Base-by-base conservation (phyloP, 2,329 filamentous ascomycete genomes). In the Penicillium sp. region DNA sequence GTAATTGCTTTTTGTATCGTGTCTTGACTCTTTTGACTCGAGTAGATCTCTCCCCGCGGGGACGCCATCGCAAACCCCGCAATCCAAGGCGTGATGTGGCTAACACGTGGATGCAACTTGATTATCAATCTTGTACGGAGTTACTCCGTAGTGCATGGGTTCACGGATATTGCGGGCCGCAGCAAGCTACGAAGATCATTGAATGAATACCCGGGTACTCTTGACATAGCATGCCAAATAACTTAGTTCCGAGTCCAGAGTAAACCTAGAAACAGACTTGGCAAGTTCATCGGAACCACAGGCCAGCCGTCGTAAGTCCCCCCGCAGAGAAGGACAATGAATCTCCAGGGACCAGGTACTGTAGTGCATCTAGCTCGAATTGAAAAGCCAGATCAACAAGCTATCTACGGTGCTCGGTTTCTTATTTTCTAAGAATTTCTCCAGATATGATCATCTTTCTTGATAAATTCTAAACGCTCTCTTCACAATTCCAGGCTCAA, bases 401-500 rank as follows among this genome's bases (percentile, higher is more conserved):
- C 22, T 22, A 22, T 22, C 19, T 3, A 22, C 22, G 4, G 22
- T 22, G 31, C 9, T 31, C 31, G 31, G 7, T 31, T 31, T 31
- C 31, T 31, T 31, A 31, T 10, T 31, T 2, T 31, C 31, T 10
- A 31, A 31, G 6, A 9, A 1, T 31, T 9, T 31, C 0, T 1
- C 1, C 31, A 31, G 6, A 6, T 10, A 31, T 31, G 6, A 31
- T 31, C 31, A 31, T 31, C 31, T 31, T 31, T 31, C 7, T 31
- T 9, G 7, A 31, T 31, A 31, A 31, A 31, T 10, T 31, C 31
- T 31, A 31, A 19, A 37, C 41, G 18, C 24, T 27, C 43, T 58
- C 52, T 58, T 58, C 37, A 58, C 41, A 55, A 22, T 53, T 58
- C 58, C 54, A 56, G 39, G 43, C 55, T 50, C 33, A 60, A 46